Conservation (phyloP, 306 rosid genomes). For the Acacia acuminata region DNA sequence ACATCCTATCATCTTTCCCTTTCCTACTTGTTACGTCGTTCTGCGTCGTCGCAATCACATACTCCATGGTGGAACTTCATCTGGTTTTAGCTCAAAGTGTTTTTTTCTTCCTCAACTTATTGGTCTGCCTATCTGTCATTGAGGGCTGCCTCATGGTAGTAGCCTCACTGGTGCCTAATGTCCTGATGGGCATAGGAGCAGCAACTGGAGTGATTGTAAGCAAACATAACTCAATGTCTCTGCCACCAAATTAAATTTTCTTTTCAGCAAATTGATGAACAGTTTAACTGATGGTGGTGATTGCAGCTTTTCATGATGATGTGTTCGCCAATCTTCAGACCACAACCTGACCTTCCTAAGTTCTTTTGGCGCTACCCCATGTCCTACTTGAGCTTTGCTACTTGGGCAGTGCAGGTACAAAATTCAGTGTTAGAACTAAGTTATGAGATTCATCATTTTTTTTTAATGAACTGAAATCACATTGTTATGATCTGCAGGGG, state of each 20-base stretch:
- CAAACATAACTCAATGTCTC: constrained; percentile 1
- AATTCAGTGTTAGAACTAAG: neutral
- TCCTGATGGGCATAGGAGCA: constrained; percentile 60
- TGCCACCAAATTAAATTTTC: neutral
- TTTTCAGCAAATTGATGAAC: neutral
- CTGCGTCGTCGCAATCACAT: constrained; percentile 52
- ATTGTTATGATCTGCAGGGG: constrained; percentile 26
- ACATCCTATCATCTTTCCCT: constrained; percentile 66
- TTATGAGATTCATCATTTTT: neutral
- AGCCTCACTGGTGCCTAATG: constrained; percentile 66
- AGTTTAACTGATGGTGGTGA: constrained; percentile 7
- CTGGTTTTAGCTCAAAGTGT: constrained; percentile 40
- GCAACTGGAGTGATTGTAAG: constrained; percentile 66
- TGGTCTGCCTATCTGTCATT: constrained; percentile 52
- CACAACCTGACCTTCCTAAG: constrained; percentile 36
- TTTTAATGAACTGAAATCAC: neutral
- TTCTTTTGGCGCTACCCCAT: constrained; percentile 49
- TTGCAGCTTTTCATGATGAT: constrained; percentile 62
- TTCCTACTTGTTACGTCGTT: constrained; percentile 50
- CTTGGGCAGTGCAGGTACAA: constrained; percentile 46
- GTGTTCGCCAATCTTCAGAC: constrained; percentile 40
- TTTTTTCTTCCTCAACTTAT: constrained; percentile 54
- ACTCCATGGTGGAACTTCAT: constrained; percentile 56
- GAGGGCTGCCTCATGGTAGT: constrained; percentile 75
- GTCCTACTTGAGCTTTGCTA: constrained; percentile 42